Base-by-base conservation (phyloP, 129 eudicot genomes). In the Flaveria ramosissima region DNA sequence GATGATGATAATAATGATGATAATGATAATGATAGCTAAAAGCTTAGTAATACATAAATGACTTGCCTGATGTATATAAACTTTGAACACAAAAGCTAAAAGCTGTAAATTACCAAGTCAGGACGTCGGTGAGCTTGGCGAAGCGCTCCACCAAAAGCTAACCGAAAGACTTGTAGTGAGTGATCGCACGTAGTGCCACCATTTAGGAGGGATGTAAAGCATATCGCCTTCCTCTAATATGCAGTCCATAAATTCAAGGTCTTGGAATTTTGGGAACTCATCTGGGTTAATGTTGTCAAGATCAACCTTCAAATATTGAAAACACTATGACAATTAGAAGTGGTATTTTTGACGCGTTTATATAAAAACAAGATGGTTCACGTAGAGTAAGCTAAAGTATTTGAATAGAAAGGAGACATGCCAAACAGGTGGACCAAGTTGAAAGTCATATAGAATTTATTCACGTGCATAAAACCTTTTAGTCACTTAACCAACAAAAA, bases 111-210 rank as follows among this genome's bases (percentile, higher is more conserved):
- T 24, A 62, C 64, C 62, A 71, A 47, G 72, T 83, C 74, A 86
- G 65, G 80, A 45, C 12, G 47, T 72, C 43, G 84, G 73, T 21
- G 88, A 86, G 81, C 67, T 62, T 56, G 77, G 84, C 23, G 68
- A 43, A 56, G 84, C 80, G 69, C 89, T 86, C 96, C 97, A 91
- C 99, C 99, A 95, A 83, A 95, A 95, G 90, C 99, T 95, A 66
- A 95, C 99, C 15, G 99, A 95, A 74, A 95, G 89, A 82, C 99
- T 95, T 51, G 96, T 80, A 61, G 99, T 95, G 51, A 95, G 96
- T 47, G 99, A 91, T 56, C 96, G 82, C 13, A 95, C 97, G 45
- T 95, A 91, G 82, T 95, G 99, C 99, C 99, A 95, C 99, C 99
- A 95, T 79, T 88, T 91, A 27, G 99, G 97, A 79, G 99, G 99